Evolutionary conservation across 164 flowering plant species (phyloP), one percentile per base, ranked within the genome.

Genomic region (Umbilicus rupestris): DNA sequence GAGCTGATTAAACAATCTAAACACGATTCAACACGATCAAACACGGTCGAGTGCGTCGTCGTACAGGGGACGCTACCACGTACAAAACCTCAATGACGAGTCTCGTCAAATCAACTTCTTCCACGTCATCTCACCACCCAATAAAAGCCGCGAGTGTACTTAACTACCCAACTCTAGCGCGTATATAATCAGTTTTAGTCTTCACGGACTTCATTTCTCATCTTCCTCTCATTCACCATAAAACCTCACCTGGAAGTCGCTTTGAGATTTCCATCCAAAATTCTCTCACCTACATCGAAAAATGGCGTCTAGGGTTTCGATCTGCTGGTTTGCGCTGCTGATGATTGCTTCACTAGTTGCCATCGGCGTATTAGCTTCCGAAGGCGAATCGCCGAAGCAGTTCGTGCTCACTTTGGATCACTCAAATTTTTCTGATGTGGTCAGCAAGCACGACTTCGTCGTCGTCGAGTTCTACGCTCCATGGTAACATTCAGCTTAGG

Each of bases 401-500:
- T 80, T 64, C 58, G 98, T 92, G 5, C 70, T 89, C 55, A 87
- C 95, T n/a, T 73, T 92, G 33, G 95, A 89, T 72, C 74, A 78
- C 67, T 74, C 89, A 39, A 92, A 92, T 76, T 89, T 92, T 83
- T 45, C 83, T 19, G 95, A 89, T 7, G 76, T 78, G 12, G 75
- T 89, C 64, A 52, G 69, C 70, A 88, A 86, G 69, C 81, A 85
- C 62, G 66, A 78, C 7, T 89, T 92, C 81, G 67, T 89, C 79
- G 98, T 92, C 73, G 95, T 92, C 47, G 98, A 92, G 73, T 92
- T 92, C 76, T 92, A 89, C 79, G 96, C 98, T 66, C 98, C 98
- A 8, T 88, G 98, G 98, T 92, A 85, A 33, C 2, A 0, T 55
- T 55, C 19, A 14, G 3, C 29, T 52, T 9, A 24, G 7, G 24